phyloP scores from a whole-genome alignment of 441 rosid species.

The Croton laevigatus region DNA sequence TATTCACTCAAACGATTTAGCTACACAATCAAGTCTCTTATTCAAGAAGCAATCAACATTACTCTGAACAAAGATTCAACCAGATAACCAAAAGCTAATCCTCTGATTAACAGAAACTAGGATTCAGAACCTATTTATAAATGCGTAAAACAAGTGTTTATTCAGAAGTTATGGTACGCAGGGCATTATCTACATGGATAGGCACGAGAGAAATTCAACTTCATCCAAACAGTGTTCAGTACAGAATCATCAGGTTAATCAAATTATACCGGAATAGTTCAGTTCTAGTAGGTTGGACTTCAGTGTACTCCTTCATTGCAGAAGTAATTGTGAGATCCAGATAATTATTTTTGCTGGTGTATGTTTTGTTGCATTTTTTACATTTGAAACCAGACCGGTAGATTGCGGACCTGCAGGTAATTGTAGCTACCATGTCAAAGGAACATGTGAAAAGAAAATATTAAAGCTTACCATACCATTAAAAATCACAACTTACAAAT shows the following conservation, averaged over 20 bases:
- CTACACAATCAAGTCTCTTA: background rate
- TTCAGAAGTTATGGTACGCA: background rate
- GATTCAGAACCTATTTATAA: background rate
- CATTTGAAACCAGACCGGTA: slow-evolving; percentile 93
- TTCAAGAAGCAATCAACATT: slow-evolving; percentile 1
- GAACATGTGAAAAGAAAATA: background rate
- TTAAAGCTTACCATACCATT: background rate
- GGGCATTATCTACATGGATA: background rate
- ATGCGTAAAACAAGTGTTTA: background rate
- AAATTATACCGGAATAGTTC: slow-evolving; percentile 69
- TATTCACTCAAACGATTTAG: background rate
- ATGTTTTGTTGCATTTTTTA: slow-evolving; percentile 69
- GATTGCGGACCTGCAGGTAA: slow-evolving; percentile 58
- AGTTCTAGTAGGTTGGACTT: slow-evolving; percentile 62
- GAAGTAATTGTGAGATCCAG: slow-evolving; percentile 81
- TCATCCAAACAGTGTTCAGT: background rate
- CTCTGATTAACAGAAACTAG: background rate
- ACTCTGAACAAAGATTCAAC: background rate
- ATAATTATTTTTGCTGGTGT: slow-evolving; percentile 74
- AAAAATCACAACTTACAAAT: slow-evolving; percentile 53
- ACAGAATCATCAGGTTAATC: background rate
- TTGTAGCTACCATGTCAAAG: slow-evolving; percentile 7
- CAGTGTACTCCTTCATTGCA: slow-evolving; percentile 59
- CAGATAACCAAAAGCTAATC: background rate
- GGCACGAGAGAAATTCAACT: background rate